Percentiles rank a stretch among this genome's conserved stretches.
These are phyloP conservation scores for Wickerhamiella dianesei DNA, from an alignment of 805 yeast genomes.

Conservation along the genomic window DNA sequence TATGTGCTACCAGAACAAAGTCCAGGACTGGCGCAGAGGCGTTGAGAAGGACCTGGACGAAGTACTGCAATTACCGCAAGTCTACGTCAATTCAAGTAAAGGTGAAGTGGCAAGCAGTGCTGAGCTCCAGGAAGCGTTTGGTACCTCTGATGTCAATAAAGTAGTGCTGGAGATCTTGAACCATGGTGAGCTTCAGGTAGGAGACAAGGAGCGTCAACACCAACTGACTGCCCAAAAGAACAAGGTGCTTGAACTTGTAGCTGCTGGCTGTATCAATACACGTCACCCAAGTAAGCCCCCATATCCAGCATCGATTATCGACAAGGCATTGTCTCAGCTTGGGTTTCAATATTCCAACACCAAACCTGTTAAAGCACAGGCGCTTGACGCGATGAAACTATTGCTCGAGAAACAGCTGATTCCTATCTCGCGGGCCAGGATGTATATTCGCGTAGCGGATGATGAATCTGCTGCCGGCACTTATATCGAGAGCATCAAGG, in stretches of 20 bases:
- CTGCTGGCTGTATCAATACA: conserved; percentile 88
- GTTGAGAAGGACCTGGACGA: conserved; percentile 91
- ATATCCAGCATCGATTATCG: conserved; percentile 89
- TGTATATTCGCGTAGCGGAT: conserved; percentile 57
- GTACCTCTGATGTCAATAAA: conserved; percentile 57
- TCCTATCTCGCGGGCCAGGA: conserved; percentile 87
- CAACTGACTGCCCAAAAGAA: conserved; percentile 60
- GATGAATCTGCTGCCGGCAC: conserved; percentile 37
- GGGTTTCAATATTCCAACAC: conserved; percentile 62
- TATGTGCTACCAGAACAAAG: conserved; percentile 94
- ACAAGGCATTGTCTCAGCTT: conserved; percentile 56
- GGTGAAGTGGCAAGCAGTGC: conserved; percentile 87
- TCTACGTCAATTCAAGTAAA: conserved; percentile 81
- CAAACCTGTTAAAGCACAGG: conserved; percentile 70
- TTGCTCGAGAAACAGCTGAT: conserved; percentile 67
- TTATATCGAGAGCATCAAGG: conserved; percentile 31
- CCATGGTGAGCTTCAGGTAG: conserved; percentile 88
- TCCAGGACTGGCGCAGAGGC: conserved; percentile 83
- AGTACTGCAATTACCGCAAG: conserved; percentile 91
- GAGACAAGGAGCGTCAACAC: conserved; percentile 81
- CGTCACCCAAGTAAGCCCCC: conserved; percentile 53
- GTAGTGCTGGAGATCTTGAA: conserved; percentile 70
- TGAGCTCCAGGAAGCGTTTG: conserved; percentile 61
- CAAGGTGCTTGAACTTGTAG: conserved; percentile 68
- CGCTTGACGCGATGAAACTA: conserved; percentile 76